Base-by-base conservation (phyloP, 2,329 filamentous ascomycete species). In the Geosmithia morbida region DNA sequence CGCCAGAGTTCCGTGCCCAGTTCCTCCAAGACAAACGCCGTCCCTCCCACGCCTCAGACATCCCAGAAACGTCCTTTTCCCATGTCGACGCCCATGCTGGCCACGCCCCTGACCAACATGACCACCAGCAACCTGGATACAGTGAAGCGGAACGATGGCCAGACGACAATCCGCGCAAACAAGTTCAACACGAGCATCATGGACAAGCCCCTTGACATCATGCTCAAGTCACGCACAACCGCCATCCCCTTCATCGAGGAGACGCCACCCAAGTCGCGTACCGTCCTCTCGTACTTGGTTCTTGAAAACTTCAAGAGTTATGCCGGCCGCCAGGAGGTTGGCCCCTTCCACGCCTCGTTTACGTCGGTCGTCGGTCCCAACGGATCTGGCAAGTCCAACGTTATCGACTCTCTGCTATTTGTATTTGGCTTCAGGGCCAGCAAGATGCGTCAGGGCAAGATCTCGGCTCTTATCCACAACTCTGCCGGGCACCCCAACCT, bases 231-330 rank as follows among this genome's bases (percentile, higher is more conserved):
- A 44, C 81, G 89, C 50, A 84, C 83, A 33, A 73, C 78, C 58
- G 73, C 78, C 57, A 70, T 80, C 22, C 74, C 77, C 0, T 66
- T 79, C n/a, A 77, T 86, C 42, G 85, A 94, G 61, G 79, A 87
- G 22, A 77, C 75, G 1, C 81, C 76, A 1, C 85, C 88, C 1
- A 94, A 89, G 61, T 72, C 87, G 46, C 84, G 92, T 47, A 89
- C 92, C 53, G 90, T 97, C 47, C 90, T 98, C 53, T 92, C 87
- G 17, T 87, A 95, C 60, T 72, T 98, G 45, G 81, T 94, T 50
- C 74, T 98, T 55, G 94, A 79, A 54, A 98, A 98, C 65, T 98
- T 98, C 78, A 98, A 98, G 70, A 97, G 90, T 68, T 98, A 98
- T 62, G 92, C 92, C 16, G 92, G 92, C 3, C 75, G 85, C 51